Percentiles rank a stretch among this genome's conserved stretches.
Conservation (phyloP, 2,329 filamentous ascomycete species). For the Fusarium penzigii region DNA sequence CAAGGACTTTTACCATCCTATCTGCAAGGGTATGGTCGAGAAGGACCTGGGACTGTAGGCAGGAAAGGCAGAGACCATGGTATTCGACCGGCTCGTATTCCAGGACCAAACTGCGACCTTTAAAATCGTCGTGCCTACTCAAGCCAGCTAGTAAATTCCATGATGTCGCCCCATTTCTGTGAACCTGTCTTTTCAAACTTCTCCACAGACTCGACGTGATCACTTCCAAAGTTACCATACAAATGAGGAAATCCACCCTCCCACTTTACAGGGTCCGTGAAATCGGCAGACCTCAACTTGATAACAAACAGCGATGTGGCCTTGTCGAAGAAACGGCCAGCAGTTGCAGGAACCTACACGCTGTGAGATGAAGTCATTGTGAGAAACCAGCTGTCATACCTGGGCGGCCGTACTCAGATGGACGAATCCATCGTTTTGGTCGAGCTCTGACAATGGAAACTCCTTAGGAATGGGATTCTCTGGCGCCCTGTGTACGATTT, state of each 20-base stretch:
- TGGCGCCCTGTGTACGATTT: conserved; percentile 57
- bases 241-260: conserved; percentile 61
- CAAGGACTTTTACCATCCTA: conserved; percentile 92
- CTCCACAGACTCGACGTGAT: conserved; percentile 49
- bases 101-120: no score
- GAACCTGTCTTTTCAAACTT: conserved; percentile 47
- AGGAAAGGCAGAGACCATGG: background rate
- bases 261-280: conserved; percentile 52
- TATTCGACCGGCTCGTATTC: background rate
- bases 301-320: conserved; percentile 48
- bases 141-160: conserved; percentile 45
- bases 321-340: conserved; percentile 45
- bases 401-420: conserved; percentile 60
- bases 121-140: conserved; percentile 27
- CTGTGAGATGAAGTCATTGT: background rate
- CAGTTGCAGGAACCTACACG: conserved; percentile 45
- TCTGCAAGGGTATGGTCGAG: conserved; percentile 82
- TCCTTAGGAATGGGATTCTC: conserved; percentile 52
- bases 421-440: conserved; percentile 61
- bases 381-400: conserved; percentile 33
- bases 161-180: conserved; percentile 49
- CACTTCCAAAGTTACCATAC: conserved; percentile 57
- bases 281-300: conserved; percentile 52
- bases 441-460: conserved; percentile 60
- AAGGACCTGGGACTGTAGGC: conserved; percentile 67